Percentiles rank a stretch among this genome's conserved stretches.
Conservation (phyloP, 192 early-diverging fungal genomes). For the Paraglomus occultum region DNA sequence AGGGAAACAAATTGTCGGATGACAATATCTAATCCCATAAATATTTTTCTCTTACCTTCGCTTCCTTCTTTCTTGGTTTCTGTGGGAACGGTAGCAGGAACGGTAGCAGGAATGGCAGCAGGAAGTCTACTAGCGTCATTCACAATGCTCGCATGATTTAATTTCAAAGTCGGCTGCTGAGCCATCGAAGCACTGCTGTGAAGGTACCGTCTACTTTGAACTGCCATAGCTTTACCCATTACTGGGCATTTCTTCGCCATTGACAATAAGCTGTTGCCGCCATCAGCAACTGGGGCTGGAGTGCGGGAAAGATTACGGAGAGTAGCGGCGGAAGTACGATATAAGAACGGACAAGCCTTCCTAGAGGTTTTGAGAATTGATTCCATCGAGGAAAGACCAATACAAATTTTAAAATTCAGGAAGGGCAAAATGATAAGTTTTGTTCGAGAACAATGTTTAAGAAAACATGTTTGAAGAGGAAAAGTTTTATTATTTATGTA, state of each 20-base stretch:
- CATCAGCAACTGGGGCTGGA: constrained; percentile 32
- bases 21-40: background rate
- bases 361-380: constrained; percentile 36
- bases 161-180: constrained; percentile 36
- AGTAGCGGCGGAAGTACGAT: constrained; percentile 63
- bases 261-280: constrained; percentile 45
- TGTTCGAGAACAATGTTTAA: too few relatives aligned
- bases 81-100: constrained; percentile 33
- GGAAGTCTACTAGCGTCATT: constrained; percentile 33
- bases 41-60: constrained; percentile 3
- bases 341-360: constrained; percentile 76
- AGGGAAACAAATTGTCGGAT: background rate
- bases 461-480: too few relatives aligned
- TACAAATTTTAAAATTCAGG: too few relatives aligned
- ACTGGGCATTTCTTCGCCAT: constrained; percentile 75
- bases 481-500: too few relatives aligned
- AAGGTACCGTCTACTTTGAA: constrained; percentile 46
- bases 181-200: constrained; percentile 39
- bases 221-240: constrained; percentile 72
- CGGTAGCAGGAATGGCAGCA: constrained; percentile 38
- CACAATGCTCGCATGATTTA: constrained; percentile 36
- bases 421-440: too few relatives aligned
- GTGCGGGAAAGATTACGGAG: constrained; percentile 58
- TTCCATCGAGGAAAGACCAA: constrained; percentile 35
- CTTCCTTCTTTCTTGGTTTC: background rate